Percentiles rank a stretch among this genome's conserved stretches.
Evolutionary conservation across 352 stramenopile species (phyloP).

Genomic region (Pythium periplocum): DNA sequence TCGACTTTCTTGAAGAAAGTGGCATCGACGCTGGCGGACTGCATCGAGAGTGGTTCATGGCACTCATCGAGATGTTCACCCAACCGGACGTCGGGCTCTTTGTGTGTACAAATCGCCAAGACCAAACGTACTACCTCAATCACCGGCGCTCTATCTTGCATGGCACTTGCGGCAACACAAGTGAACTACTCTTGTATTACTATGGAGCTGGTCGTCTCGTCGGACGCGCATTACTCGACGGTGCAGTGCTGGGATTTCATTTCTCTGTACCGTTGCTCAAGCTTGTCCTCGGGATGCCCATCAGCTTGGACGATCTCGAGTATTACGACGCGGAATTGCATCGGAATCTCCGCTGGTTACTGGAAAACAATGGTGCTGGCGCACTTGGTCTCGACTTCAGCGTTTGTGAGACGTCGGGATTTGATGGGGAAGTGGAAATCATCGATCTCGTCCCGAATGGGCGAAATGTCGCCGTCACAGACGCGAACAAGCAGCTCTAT

Average conservation of each 20-base stretch:
- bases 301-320: slow-evolving; percentile 86
- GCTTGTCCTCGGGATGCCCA: slow-evolving; percentile 84
- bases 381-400: slow-evolving; percentile 12
- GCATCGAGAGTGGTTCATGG: slow-evolving; percentile 49
- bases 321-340: slow-evolving; percentile 12
- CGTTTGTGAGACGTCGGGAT: slow-evolving; percentile 9
- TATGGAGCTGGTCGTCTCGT: slow-evolving; percentile 12
- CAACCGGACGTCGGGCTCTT: slow-evolving; percentile 6
- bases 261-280: slow-evolving; percentile 90
- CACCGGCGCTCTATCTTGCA: background rate
- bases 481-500: slow-evolving; percentile 94
- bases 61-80: slow-evolving; percentile 18
- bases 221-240: slow-evolving; percentile 33
- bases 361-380: slow-evolving; percentile 7
- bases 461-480: slow-evolving; percentile 78
- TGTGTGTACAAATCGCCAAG: slow-evolving; percentile 11
- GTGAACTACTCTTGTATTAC: slow-evolving; percentile 10
- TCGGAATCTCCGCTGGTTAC: slow-evolving; percentile 9
- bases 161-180: background rate
- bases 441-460: slow-evolving; percentile 16
- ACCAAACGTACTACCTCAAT: slow-evolving; percentile 15
- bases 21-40: slow-evolving; percentile 54
- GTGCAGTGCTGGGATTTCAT: slow-evolving; percentile 78
- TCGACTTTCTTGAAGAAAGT: slow-evolving; percentile 52
- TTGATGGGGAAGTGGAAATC: slow-evolving; percentile 1